Conservation (phyloP, 441 rosid species). For the Isatis lusitanica region DNA sequence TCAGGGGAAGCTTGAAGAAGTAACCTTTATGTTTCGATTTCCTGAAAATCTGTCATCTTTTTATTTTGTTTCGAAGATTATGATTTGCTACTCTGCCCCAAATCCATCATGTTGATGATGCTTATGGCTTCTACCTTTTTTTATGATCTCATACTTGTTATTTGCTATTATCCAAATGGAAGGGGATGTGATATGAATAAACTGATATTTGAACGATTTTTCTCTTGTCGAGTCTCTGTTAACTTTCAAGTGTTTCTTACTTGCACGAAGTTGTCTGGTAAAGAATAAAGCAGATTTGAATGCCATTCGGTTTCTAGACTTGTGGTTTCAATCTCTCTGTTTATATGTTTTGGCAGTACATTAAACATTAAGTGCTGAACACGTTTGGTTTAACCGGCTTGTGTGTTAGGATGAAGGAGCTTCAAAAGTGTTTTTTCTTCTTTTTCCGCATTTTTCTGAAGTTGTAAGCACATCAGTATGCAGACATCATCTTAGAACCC, state of each 20-base stretch:
- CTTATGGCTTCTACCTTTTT: constrained; percentile 17
- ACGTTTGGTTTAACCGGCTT: background rate
- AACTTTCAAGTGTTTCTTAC: background rate
- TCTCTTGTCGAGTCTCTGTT: background rate
- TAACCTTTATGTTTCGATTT: constrained; percentile 2
- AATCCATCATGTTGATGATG: constrained; percentile 23
- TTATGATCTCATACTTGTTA: constrained; percentile 16
- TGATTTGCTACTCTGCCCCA: background rate
- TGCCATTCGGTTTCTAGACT: background rate
- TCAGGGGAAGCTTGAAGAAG: constrained; percentile 31
- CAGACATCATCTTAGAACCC: background rate
- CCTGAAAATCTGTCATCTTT: background rate
- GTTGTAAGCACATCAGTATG: background rate
- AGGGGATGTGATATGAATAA: constrained; percentile 5
- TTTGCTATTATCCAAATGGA: constrained; percentile 5
- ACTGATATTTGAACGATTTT: background rate
- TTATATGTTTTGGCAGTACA: background rate
- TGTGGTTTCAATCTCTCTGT: background rate
- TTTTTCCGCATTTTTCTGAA: background rate
- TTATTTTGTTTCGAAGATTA: background rate
- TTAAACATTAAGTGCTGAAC: constrained; percentile 7
- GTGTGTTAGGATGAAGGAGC: background rate
- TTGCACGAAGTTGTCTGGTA: background rate
- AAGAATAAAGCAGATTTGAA: background rate
- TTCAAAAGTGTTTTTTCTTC: background rate